Evolutionary conservation across 148 eudicot genomes (phyloP).

Genomic region (Diospyros kaki): DNA sequence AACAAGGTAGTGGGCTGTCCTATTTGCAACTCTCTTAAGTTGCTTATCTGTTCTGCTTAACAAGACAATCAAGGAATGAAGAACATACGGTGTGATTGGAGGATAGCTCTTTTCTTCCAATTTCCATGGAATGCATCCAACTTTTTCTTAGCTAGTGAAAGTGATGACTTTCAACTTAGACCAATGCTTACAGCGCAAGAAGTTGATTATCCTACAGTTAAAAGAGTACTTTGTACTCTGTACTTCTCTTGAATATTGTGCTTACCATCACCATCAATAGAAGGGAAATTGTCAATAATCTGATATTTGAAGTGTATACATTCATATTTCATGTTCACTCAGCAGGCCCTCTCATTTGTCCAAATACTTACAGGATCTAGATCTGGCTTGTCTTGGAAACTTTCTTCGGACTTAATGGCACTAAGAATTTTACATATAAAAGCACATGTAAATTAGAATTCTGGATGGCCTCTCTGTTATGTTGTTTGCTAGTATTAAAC

Average conservation of each 20-base stretch:
- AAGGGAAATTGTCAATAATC: neutral
- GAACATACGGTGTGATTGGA: neutral
- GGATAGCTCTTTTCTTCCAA: neutral
- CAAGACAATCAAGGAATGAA: neutral
- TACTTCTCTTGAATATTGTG: constrained; percentile 1
- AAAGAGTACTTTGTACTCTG: neutral
- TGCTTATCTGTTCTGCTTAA: neutral
- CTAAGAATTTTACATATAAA: neutral
- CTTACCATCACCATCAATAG: neutral
- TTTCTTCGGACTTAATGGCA: neutral
- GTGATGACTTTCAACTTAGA: neutral
- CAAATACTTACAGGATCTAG: neutral
- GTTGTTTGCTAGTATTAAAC: neutral
- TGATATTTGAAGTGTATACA: neutral
- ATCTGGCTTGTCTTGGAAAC: neutral
- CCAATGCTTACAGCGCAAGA: neutral
- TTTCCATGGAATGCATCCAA: neutral
- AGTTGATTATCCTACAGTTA: neutral
- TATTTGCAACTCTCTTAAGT: too few relatives aligned
- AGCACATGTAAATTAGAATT: neutral
- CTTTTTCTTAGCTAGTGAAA: neutral
- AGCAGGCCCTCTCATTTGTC: too few relatives aligned
- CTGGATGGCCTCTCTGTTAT: neutral
- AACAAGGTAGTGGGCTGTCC: too few relatives aligned
- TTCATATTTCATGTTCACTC: neutral